Evolutionary conservation across 371 early-diverging fungal species (phyloP).

Genomic region (Mucor plumbeus): DNA sequence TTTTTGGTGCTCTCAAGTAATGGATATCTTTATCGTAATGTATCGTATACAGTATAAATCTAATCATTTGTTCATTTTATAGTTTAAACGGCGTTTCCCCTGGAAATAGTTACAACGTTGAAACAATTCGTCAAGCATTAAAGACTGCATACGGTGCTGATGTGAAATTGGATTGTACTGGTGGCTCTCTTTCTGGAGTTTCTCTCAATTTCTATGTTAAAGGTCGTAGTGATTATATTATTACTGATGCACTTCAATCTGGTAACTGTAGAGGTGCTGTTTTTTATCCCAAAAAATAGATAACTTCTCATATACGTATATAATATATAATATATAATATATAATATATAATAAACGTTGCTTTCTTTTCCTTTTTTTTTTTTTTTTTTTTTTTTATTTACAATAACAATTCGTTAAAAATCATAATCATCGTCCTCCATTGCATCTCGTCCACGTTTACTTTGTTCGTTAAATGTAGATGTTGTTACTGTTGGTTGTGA

Average conservation of each 20-base stretch:
- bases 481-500: neutral
- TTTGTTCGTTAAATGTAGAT: neutral
- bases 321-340: too few species aligned
- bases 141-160: conserved; percentile 31
- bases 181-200: conserved; percentile 39
- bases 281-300: conserved; percentile 45
- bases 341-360: neutral
- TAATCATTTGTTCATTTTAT: neutral
- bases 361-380: too few species aligned
- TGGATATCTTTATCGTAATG: too few species aligned
- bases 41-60: too few species aligned
- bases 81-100: conserved; percentile 52
- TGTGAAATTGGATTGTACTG: conserved; percentile 41
- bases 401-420: conserved; percentile 26
- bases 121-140: conserved; percentile 43
- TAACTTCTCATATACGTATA: too few species aligned
- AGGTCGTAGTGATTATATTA: conserved; percentile 40
- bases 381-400: conserved; percentile 5
- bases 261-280: conserved; percentile 48
- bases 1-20: conserved; percentile 53
- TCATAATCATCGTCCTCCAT: conserved; percentile 60
- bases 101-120: conserved; percentile 39
- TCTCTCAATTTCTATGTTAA: conserved; percentile 48
- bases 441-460: conserved; percentile 42
- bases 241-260: conserved; percentile 34